Evolutionary conservation across 2,329 filamentous ascomycete genomes (phyloP).

Genomic region (Pseudogymnoascus sp.): DNA sequence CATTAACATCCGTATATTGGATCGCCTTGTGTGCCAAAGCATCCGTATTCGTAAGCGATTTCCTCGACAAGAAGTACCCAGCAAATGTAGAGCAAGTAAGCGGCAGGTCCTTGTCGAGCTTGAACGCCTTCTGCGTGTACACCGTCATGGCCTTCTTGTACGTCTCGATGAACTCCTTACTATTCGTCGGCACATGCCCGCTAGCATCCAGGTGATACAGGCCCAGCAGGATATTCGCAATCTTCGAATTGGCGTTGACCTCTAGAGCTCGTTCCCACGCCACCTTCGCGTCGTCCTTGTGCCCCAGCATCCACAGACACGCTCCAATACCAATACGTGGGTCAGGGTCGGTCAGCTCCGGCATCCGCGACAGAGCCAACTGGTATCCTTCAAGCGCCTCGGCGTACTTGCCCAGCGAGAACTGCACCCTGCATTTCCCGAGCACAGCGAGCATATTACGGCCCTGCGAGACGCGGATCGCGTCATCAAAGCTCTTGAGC

Average conservation of each 20-base stretch:
- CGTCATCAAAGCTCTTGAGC: slow-evolving; percentile 90
- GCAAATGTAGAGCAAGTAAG: slow-evolving; percentile 87
- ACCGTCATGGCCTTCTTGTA: slow-evolving; percentile 94
- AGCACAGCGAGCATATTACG: slow-evolving; percentile 88
- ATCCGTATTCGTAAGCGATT: slow-evolving; percentile 72
- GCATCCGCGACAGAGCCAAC: slow-evolving; percentile 75
- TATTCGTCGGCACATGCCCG: slow-evolving; percentile 70
- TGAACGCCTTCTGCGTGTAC: slow-evolving; percentile 89
- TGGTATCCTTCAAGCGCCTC: slow-evolving; percentile 83
- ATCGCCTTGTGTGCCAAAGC: slow-evolving; percentile 86
- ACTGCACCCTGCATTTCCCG: slow-evolving; percentile 79
- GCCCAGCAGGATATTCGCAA: slow-evolving; percentile 81
- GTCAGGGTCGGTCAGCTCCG: slow-evolving; percentile 82
- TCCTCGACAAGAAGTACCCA: slow-evolving; percentile 77
- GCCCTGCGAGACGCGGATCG: slow-evolving; percentile 70
- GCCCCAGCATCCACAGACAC: slow-evolving; percentile 93
- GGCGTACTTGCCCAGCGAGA: slow-evolving; percentile 75
- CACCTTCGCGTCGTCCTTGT: slow-evolving; percentile 81
- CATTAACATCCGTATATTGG: slow-evolving; percentile 90
- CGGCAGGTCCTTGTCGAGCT: slow-evolving; percentile 82
- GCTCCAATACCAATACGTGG: slow-evolving; percentile 93
- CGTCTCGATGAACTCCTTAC: slow-evolving; percentile 71
- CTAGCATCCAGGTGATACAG: slow-evolving; percentile 84
- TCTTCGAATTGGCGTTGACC: slow-evolving; percentile 73
- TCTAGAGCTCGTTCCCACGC: slow-evolving; percentile 87